Percentiles rank a stretch among this genome's conserved stretches.
phyloP scores from a whole-genome alignment of 345 rosid genomes.

The Corchorus olitorius region DNA sequence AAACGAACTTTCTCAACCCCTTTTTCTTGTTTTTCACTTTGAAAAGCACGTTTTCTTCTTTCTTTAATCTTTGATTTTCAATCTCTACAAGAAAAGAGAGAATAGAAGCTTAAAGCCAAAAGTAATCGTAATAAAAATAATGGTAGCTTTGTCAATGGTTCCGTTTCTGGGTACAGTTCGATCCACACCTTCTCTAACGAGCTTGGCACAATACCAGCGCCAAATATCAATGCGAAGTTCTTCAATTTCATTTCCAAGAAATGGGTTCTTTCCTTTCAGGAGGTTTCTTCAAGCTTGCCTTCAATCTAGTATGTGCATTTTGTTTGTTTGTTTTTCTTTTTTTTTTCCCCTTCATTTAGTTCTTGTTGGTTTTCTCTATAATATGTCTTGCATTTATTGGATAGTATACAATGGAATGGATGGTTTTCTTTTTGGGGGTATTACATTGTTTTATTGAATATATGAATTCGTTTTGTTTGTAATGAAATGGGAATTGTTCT shows the following conservation, averaged over 20 bases:
- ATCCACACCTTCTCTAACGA: slow-evolving; percentile 32
- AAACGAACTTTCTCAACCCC: background rate
- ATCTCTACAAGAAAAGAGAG: background rate
- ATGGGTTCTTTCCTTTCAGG: slow-evolving; percentile 45
- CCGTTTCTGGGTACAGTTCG: slow-evolving; percentile 51
- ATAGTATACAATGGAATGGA: background rate
- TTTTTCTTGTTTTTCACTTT: too few species aligned
- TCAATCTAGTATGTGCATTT: slow-evolving; percentile 49
- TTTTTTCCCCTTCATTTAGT: background rate
- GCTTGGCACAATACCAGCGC: slow-evolving; percentile 41
- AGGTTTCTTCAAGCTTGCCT: slow-evolving; percentile 53
- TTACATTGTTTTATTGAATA: background rate
- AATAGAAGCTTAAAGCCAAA: background rate
- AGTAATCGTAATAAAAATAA: background rate
- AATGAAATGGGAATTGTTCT: background rate
- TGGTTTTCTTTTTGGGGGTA: slow-evolving; percentile 9
- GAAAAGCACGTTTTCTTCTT: background rate
- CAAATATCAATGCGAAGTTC: slow-evolving; percentile 33
- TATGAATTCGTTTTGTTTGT: background rate
- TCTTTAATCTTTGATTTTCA: background rate
- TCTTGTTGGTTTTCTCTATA: background rate
- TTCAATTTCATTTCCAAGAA: slow-evolving; percentile 30
- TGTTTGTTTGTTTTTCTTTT: background rate
- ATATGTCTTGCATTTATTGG: background rate
- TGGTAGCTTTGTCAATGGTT: slow-evolving; percentile 43